These are phyloP conservation scores for Asterophora parasitica DNA, from an alignment of 768 basidiomycete genomes.

Conservation along the genomic window DNA sequence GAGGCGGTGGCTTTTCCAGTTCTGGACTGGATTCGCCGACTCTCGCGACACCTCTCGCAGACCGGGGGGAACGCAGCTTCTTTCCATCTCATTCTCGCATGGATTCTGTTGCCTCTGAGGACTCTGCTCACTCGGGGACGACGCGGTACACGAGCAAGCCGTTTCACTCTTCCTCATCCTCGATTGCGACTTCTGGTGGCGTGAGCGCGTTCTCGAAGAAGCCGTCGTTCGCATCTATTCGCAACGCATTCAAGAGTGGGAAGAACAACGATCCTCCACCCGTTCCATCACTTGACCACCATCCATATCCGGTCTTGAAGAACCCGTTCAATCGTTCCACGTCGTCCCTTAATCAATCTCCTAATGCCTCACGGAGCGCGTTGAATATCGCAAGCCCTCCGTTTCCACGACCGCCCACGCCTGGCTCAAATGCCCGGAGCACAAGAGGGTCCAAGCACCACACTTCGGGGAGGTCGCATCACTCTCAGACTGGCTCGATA, in stretches of 20 bases:
- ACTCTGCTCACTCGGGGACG: slow-evolving; percentile 60
- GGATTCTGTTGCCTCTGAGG: slow-evolving; percentile 77
- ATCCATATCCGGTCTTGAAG: slow-evolving; percentile 66
- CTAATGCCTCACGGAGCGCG: slow-evolving; percentile 30
- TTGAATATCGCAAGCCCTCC: slow-evolving; percentile 45
- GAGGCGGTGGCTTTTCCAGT: slow-evolving; percentile 32
- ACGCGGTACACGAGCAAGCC: slow-evolving; percentile 49
- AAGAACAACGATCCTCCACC: slow-evolving; percentile 66
- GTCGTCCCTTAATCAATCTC: slow-evolving; percentile 61
- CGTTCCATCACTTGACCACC: slow-evolving; percentile 65
- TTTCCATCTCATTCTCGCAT: slow-evolving; percentile 65
- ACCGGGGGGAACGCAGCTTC: slow-evolving; percentile 52
- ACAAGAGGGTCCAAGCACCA: slow-evolving; percentile 49
- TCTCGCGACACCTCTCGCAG: slow-evolving; percentile 46
- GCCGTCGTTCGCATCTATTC: slow-evolving; percentile 79
- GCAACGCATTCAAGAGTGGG: slow-evolving; percentile 78
- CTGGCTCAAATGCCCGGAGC: slow-evolving; percentile 42
- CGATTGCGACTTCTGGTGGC: slow-evolving; percentile 49
- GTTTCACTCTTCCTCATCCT: slow-evolving; percentile 72
- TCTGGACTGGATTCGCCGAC: slow-evolving; percentile 68
- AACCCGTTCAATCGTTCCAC: slow-evolving; percentile 82
- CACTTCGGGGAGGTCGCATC: slow-evolving; percentile 62
- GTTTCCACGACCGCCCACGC: slow-evolving; percentile 57
- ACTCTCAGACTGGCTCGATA: slow-evolving; percentile 72
- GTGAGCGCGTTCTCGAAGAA: slow-evolving; percentile 71